Percentiles rank a stretch among this genome's conserved stretches.
Conservation (phyloP, 768 basidiomycete genomes). For the Kwoniella sp. region DNA sequence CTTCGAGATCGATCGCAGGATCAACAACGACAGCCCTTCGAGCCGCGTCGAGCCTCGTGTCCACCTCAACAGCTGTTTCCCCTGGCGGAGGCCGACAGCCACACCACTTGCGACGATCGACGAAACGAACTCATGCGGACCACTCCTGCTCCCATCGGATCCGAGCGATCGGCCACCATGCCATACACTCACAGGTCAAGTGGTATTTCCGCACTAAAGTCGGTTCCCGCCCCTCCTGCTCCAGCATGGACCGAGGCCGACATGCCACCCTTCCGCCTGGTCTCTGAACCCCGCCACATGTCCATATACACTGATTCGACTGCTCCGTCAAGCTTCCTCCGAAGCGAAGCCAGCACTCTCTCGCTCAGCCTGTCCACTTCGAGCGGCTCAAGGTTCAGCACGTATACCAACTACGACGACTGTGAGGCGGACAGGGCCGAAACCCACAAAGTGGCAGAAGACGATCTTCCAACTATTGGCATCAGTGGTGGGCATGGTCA, state of each 20-base stretch:
- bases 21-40: neutral
- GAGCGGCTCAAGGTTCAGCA: constrained; percentile 2
- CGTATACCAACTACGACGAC: constrained; percentile 10
- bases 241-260: constrained; percentile 1
- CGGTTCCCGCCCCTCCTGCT: neutral
- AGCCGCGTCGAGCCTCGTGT: constrained; percentile 7
- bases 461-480: neutral
- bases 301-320: constrained; percentile 2
- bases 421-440: neutral
- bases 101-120: neutral
- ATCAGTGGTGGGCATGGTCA: neutral
- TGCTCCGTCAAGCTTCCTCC: neutral
- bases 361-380: constrained; percentile 18
- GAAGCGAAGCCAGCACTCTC: constrained; percentile 9
- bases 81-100: neutral
- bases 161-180: neutral
- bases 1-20: neutral
- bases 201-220: neutral
- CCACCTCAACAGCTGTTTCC: constrained; percentile 10
- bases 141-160: constrained; percentile 13
- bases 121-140: neutral
- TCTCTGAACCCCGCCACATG: neutral
- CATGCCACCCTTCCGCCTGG: constrained; percentile 16
- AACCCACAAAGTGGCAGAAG: neutral
- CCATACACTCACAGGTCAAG: neutral